A percentile compares a stretch with the other conserved stretches of the same genome.
These are phyloP conservation scores for Postia placenta DNA, from an alignment of 768 basidiomycete species.

Conservation along the genomic window DNA sequence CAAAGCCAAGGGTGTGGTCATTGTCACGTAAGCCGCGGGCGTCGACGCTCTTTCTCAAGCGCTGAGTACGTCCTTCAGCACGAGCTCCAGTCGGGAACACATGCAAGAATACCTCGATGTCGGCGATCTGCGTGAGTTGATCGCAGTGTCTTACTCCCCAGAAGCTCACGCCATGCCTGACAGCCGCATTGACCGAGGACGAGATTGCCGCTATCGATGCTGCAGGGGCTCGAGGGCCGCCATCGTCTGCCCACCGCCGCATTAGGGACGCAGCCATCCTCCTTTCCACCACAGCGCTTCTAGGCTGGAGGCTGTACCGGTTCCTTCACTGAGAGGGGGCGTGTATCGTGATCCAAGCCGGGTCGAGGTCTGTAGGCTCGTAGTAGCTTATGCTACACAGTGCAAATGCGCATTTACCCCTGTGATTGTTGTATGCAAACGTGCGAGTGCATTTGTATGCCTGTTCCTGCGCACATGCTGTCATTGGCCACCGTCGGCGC, in stretches of 20 bases:
- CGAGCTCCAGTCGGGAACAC: conserved; percentile 52
- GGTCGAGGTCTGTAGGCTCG: no score
- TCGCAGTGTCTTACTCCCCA: not conserved
- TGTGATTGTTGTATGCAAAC: no score
- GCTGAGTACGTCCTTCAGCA: conserved; percentile 30
- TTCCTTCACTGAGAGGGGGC: not conserved
- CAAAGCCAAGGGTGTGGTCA: conserved; percentile 55
- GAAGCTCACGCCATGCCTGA: not conserved
- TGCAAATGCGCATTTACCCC: no score
- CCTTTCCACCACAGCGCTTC: not conserved
- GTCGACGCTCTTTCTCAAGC: not conserved
- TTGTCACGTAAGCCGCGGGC: conserved; percentile 45
- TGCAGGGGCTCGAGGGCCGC: conserved; percentile 50
- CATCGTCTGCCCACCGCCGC: conserved; percentile 10
- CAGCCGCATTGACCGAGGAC: conserved; percentile 47
- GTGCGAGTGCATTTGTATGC: no score
- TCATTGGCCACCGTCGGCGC: no score
- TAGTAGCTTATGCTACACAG: no score
- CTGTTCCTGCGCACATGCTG: no score
- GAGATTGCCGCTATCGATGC: conserved; percentile 61
- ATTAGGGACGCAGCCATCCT: not conserved
- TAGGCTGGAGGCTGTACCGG: not conserved
- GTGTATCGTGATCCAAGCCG: no score
- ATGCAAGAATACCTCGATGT: conserved; percentile 64
- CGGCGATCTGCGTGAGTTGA: conserved; percentile 45